Base-by-base conservation (phyloP, 305 asterid genomes). In the Fraxinus ornus region DNA sequence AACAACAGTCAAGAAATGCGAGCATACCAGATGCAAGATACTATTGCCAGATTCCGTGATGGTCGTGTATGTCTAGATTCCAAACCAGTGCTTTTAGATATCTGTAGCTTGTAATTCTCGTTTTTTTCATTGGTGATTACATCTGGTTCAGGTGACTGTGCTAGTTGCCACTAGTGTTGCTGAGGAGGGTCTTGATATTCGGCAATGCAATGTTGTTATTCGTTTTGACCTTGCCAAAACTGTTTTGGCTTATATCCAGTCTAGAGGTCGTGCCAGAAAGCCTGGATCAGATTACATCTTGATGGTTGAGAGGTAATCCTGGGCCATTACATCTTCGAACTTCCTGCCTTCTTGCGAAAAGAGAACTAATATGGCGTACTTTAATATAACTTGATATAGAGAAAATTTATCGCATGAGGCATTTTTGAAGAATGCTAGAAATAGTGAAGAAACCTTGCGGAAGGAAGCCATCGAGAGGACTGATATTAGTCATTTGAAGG, bases 81-180 rank as follows among this genome's bases (percentile, higher is more conserved):
- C 32, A 79, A 66, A 55, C 68, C 21, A 47, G 78, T 77, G 68
- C 72, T 72, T 49, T 83, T 57, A 80, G 66, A 66, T 76, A 66
- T 60, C 39, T 62, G 84, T 22, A 47, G 28, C 74, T 32, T 78
- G 24, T 80, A 64, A 30, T 55, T 78, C 82, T 83, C 78, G 78
- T 82, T 76, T 22, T 75, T 78, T 84, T 55, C 62, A 82, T 83
- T 37, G 68, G 85, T 82, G 41, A 60, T 83, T 76, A 62, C 64
- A 75, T 75, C 82, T 88, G 78, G 78, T 84, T 64, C 89, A 97
- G 99, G 97, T 97, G 77, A 93, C 98, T 64, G 94, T 97, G 85
- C 91, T 97, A 89, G 99, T 97, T 68, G 99, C 99, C 78, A 97
- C 99, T 78, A 97, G 99, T 89, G 99, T 97, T 85, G 99, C 99